Conservation (phyloP, 176 grass and related monocot species). For the Zoysia pacifica region DNA sequence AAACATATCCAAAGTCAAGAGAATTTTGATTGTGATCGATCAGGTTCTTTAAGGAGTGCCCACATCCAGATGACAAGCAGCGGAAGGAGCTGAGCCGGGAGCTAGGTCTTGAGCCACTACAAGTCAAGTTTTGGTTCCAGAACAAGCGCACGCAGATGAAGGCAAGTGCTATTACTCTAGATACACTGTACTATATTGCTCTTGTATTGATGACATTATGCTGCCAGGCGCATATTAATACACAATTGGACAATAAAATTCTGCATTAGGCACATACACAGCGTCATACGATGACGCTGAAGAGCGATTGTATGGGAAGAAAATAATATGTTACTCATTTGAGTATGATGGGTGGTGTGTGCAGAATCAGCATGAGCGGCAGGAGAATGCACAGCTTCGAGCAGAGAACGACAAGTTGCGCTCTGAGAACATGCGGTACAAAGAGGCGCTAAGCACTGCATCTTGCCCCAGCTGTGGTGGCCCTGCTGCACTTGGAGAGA, state of each 20-base stretch:
- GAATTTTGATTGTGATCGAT: constrained; percentile 19
- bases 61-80: constrained; percentile 91
- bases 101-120: constrained; percentile 72
- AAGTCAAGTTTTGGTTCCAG: constrained; percentile 96
- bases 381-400: constrained; percentile 72
- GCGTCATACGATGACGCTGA: background rate
- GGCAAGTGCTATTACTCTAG: constrained; percentile 33
- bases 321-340: background rate
- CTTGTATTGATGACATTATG: background rate
- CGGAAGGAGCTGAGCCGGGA: constrained; percentile 84
- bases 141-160: constrained; percentile 98
- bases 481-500: constrained; percentile 74
- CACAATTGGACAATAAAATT: background rate
- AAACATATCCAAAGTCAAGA: background rate
- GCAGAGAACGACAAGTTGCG: constrained; percentile 90
- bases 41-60: constrained; percentile 93
- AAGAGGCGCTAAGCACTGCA: constrained; percentile 66
- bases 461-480: constrained; percentile 89
- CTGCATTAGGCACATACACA: background rate
- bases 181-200: background rate
- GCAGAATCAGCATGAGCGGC: constrained; percentile 80
- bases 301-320: background rate
- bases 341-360: constrained; percentile 5
- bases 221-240: background rate
- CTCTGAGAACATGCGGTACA: constrained; percentile 76